phyloP scores from a whole-genome alignment of 257 asterid genomes.

The Fraxinus anomala region DNA sequence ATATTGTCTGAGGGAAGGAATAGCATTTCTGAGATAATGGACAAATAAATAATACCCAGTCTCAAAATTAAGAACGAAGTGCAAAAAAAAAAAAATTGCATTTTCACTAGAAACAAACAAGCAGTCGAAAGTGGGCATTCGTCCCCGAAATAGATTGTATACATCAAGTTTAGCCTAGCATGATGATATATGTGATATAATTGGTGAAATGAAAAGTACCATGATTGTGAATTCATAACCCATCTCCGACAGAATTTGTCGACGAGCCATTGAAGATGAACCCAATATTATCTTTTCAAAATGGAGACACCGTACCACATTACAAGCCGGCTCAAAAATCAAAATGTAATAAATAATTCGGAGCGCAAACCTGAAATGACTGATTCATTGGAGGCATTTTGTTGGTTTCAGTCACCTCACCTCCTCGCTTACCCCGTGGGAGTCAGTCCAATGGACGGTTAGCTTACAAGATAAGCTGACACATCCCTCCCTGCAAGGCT shows the following conservation, averaged over 20 bases:
- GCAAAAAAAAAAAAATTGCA: neutral
- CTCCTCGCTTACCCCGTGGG: too few species aligned
- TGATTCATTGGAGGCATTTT: too few species aligned
- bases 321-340: too few species aligned
- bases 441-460: too few species aligned
- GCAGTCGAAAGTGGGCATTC: neutral
- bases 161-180: neutral
- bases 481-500: too few species aligned
- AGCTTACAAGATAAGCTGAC: too few species aligned
- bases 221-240: constrained; percentile 66
- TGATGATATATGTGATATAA: neutral
- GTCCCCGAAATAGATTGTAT: neutral
- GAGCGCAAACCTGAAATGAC: too few species aligned
- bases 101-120: neutral
- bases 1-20: neutral
- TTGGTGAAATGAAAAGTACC: constrained; percentile 46
- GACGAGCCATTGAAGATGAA: constrained; percentile 81
- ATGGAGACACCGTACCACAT: constrained; percentile 6
- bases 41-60: too few species aligned
- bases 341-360: too few species aligned
- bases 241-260: constrained; percentile 73
- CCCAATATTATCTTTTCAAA: constrained; percentile 70
- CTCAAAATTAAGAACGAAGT: neutral
- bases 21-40: too few species aligned
- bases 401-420: too few species aligned